Base-by-base conservation (phyloP, 768 basidiomycete genomes). In the Punctularia strigosozonata region DNA sequence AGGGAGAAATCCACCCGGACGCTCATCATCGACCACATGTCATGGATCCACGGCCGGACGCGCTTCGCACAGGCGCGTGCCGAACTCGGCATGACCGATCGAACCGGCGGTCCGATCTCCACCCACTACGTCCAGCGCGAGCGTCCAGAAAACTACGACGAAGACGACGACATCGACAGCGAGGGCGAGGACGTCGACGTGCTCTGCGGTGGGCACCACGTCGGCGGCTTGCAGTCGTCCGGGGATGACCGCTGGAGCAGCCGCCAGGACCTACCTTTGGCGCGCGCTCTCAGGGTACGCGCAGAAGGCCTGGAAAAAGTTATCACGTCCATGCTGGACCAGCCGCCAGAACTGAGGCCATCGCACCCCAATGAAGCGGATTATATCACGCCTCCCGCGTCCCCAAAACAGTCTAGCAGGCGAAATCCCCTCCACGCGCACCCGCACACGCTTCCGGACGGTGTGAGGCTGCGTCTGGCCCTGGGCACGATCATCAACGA, bases 1-100 rank as follows among this genome's bases (percentile, higher is more conserved):
- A 63, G 83, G 26, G 86, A 90, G 58, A 90, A 89, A 64, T 83
- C 81, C n/a, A 88, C 86, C 6, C 66, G 85, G 23, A 89, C 85
- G 7, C 66, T 89, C 41, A 90, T 89, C 49, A 75, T 90, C 40
- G 87, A 90, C 57, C 82, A 89, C 57, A 76, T 87, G 69, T 63
- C 88, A 36, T 89, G 82, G 83, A 80, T 80, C 5, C 87, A 89
- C 57, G 77, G 70, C 8, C 67, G 79, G 45, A 85, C 85, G 12
- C 71, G 87, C 42, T 84, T 86, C 46, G 77, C 80, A 6, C 87
- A 90, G 56, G 85, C 81, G 4, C 73, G 85, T 22, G 83, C 84
- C 38, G 86, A 88, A 56, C 71, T 90, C 8, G 83, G 81, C 25
- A 87, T 88, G 84, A 78, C 80, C 5, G 83, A 85, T 57, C 78